A percentile compares a stretch with the other conserved stretches of the same genome.
Evolutionary conservation across 345 rosid species (phyloP).

Genomic region (Salix dunnii): DNA sequence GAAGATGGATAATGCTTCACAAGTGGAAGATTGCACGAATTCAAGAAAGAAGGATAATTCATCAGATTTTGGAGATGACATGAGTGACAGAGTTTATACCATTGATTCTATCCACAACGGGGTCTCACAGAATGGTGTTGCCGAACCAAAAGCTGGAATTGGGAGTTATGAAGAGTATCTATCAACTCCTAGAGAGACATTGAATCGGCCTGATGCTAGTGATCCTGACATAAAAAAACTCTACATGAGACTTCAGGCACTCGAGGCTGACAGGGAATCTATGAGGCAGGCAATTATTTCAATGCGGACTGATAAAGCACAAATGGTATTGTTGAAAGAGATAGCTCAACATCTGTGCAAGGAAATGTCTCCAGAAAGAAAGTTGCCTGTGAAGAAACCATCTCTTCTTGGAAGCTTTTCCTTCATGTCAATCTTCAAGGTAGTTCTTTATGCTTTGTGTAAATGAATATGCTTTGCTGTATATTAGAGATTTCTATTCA

Average conservation of each 20-base stretch:
- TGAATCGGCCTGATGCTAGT: conserved; percentile 43
- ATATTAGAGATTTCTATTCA: not conserved
- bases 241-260: conserved; percentile 82
- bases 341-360: conserved; percentile 90
- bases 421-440: conserved; percentile 72
- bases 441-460: conserved; percentile 19
- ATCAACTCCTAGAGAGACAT: conserved; percentile 41
- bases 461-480: not conserved
- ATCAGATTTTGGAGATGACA: conserved; percentile 62
- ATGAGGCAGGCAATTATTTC: conserved; percentile 88
- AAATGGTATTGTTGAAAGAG: conserved; percentile 77
- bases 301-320: conserved; percentile 90
- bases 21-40: conserved; percentile 36
- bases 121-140: conserved; percentile 27
- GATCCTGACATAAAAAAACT: conserved; percentile 87
- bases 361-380: conserved; percentile 62
- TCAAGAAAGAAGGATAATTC: conserved; percentile 42
- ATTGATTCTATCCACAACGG: conserved; percentile 72
- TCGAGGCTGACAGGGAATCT: conserved; percentile 97
- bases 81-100: conserved; percentile 81
- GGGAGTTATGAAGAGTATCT: conserved; percentile 45
- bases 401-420: conserved; percentile 41
- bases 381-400: conserved; percentile 43
- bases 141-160: conserved; percentile 43
- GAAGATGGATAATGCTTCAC: conserved; percentile 46